A percentile compares a stretch with the other conserved stretches of the same genome.
phyloP scores from a whole-genome alignment of 371 early-diverging fungal genomes.

The Mucor velutinosus region DNA sequence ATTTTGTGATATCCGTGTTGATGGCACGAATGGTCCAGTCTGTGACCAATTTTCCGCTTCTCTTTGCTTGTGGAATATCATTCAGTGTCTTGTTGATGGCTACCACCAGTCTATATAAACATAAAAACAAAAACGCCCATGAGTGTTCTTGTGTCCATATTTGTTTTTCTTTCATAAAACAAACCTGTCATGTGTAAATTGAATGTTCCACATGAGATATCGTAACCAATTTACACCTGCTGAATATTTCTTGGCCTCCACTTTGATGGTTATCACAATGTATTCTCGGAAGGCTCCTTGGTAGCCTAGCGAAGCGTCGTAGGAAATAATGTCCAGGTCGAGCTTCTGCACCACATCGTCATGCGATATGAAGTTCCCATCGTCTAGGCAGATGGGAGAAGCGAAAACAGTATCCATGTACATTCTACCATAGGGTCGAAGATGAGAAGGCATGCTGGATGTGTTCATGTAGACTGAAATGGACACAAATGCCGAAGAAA shows the following conservation, averaged over 20 bases:
- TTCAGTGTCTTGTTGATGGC: conserved; percentile 51
- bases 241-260: conserved; percentile 48
- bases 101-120: conserved; percentile 37
- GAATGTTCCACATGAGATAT: conserved; percentile 49
- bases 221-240: conserved; percentile 52
- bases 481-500: conserved; percentile 53
- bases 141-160: not conserved
- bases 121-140: not conserved
- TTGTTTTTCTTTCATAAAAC: not conserved
- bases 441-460: conserved; percentile 36
- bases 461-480: conserved; percentile 50
- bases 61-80: conserved; percentile 56
- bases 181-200: conserved; percentile 50
- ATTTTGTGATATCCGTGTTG: conserved; percentile 40
- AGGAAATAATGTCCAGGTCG: conserved; percentile 53
- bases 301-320: conserved; percentile 40
- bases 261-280: conserved; percentile 45
- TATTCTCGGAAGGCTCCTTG: conserved; percentile 43
- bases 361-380: conserved; percentile 1
- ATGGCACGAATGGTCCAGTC: conserved; percentile 39
- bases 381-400: conserved; percentile 14
- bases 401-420: conserved; percentile 56
- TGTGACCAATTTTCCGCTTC: conserved; percentile 52
- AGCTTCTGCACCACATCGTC: conserved; percentile 52
- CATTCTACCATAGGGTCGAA: conserved; percentile 52